Conservation (phyloP, 345 rosid genomes). For the Cardamine resedifolia region DNA sequence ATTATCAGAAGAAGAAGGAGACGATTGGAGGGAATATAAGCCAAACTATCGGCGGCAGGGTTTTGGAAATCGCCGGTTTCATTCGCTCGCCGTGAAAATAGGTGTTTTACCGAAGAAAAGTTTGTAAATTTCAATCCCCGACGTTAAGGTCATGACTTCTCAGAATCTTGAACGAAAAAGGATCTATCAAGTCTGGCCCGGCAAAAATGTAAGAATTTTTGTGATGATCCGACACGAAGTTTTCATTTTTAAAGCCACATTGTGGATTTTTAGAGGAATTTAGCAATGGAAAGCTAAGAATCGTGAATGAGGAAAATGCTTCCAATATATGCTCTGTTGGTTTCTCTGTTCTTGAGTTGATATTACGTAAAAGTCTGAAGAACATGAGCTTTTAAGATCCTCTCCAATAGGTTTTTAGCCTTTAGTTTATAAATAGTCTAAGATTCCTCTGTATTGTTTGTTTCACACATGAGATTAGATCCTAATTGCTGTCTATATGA, state of each 20-base stretch:
- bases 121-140: background rate
- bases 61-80: slow-evolving; percentile 24
- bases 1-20: background rate
- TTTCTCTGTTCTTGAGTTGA: background rate
- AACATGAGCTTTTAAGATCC: background rate
- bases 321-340: background rate
- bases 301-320: background rate
- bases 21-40: background rate
- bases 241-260: background rate
- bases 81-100: background rate
- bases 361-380: background rate
- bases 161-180: slow-evolving; percentile 37
- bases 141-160: slow-evolving; percentile 23
- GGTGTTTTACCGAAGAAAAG: background rate
- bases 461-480: background rate
- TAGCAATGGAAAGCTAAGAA: background rate
- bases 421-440: background rate
- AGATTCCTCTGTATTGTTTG: background rate
- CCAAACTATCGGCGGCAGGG: background rate
- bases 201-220: slow-evolving; percentile 60
- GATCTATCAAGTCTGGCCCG: slow-evolving; percentile 83
- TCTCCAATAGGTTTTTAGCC: background rate
- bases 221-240: background rate
- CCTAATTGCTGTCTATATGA: background rate
- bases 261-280: background rate